Evolutionary conservation across 495 filamentous ascomycete species (phyloP), one percentile per base, ranked within the genome.

Genomic region (Aspergillus cristatus): DNA sequence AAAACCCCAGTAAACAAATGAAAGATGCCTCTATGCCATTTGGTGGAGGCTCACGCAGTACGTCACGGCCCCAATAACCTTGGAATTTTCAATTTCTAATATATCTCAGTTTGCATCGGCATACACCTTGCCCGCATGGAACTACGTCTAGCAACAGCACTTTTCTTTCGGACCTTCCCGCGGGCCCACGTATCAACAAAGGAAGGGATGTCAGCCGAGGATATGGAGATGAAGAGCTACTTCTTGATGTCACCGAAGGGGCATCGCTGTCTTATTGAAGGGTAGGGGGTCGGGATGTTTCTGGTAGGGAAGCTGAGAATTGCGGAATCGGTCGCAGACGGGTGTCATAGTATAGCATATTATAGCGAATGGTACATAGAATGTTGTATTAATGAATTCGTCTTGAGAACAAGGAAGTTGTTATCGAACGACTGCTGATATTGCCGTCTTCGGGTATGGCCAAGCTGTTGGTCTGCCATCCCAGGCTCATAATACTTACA

Each of bases 201-300:
- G 13, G 60, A 73, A 14, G 60, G 60, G 1, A 72, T 76, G 61
- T 46, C 15, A 7, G 57, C 64, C 12, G 37, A 47, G 0, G 68
- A 74, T 16, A 72, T 75, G 70, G 43, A 45, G 11, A 52, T 54
- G 44, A 38, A 42, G 13, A 43, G 62, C 25, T 63, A 50, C 34
- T 71, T 75, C 36, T 43, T 75, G 28, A 50, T 67, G 48, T 45
- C 50, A 10, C 69, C 70, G 0, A 52, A 52, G 38, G 65, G 56
- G 0, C 51, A 67, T 28, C 55, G 67, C 1, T 76, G 70, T 40
- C 42, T 72, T 14, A 54, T 74, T 22, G 54, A 72, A 30, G n/a
- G n/a, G n/a, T n/a, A n/a, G n/a, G n/a, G n/a, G n/a, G n/a, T n/a
- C n/a, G n/a, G n/a, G n/a, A n/a, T n/a, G n/a, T n/a, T n/a, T n/a